A percentile compares a stretch with the other conserved stretches of the same genome.
Evolutionary conservation across 768 basidiomycete genomes (phyloP).

Genomic region (Rhizopogon sp.): DNA sequence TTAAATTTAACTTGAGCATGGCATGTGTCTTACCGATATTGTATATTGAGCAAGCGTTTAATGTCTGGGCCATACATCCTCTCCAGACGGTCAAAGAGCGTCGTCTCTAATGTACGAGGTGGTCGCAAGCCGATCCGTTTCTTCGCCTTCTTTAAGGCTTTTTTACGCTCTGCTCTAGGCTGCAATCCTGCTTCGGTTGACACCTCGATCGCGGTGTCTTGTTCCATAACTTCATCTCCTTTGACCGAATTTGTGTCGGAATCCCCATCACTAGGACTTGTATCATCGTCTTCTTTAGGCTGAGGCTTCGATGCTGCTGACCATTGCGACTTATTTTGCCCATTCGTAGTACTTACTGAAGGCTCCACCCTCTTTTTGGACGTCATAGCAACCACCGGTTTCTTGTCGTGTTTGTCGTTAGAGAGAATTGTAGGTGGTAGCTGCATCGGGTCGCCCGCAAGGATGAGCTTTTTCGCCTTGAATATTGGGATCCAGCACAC

Average conservation of each 20-base stretch:
- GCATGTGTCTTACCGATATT: slow-evolving; percentile 62
- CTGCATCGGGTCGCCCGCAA: slow-evolving; percentile 96
- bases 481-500: slow-evolving; percentile 92
- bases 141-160: slow-evolving; percentile 6
- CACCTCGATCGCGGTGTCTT: slow-evolving; percentile 10
- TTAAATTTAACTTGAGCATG: neutral
- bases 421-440: slow-evolving; percentile 91
- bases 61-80: slow-evolving; percentile 78
- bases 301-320: neutral
- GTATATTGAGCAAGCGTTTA: slow-evolving; percentile 84
- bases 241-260: slow-evolving; percentile 15
- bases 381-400: slow-evolving; percentile 12
- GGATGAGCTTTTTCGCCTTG: slow-evolving; percentile 82
- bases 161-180: neutral
- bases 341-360: slow-evolving; percentile 1
- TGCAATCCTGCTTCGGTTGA: neutral
- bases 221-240: slow-evolving; percentile 16
- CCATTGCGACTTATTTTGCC: neutral
- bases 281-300: slow-evolving; percentile 1
- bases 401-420: slow-evolving; percentile 38
- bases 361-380: neutral
- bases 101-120: slow-evolving; percentile 76
- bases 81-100: slow-evolving; percentile 90
- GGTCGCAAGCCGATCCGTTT: slow-evolving; percentile 36
- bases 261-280: slow-evolving; percentile 1